These are phyloP conservation scores for Wolfiporia cocos DNA, from an alignment of 1,284 basidiomycete species.

Conservation along the genomic window DNA sequence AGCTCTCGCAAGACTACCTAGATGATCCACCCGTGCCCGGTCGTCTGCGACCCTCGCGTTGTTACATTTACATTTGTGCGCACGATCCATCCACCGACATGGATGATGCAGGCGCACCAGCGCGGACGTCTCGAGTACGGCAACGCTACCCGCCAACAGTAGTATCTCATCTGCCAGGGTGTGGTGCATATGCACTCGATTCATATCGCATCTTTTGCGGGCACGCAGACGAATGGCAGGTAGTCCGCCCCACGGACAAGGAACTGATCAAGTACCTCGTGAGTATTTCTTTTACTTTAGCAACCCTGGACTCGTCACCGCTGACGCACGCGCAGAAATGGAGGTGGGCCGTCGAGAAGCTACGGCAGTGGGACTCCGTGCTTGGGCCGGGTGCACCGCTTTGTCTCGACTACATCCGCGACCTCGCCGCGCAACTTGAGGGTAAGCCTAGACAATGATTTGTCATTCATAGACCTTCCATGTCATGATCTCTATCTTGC, in stretches of 20 bases:
- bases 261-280: slow-evolving; percentile 55
- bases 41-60: slow-evolving; percentile 8
- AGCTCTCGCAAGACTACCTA: not conserved
- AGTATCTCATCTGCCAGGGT: slow-evolving; percentile 49
- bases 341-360: slow-evolving; percentile 53
- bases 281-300: slow-evolving; percentile 13
- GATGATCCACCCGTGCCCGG: slow-evolving; percentile 10
- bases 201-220: slow-evolving; percentile 62
- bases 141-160: slow-evolving; percentile 36
- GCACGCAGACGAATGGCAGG: slow-evolving; percentile 43
- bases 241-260: slow-evolving; percentile 54
- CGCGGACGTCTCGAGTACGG: slow-evolving; percentile 1
- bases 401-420: slow-evolving; percentile 15
- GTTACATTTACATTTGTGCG: slow-evolving; percentile 4
- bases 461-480: no score
- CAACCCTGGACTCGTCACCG: not conserved
- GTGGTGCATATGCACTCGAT: slow-evolving; percentile 59
- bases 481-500: no score
- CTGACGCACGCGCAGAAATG: slow-evolving; percentile 36
- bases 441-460: not conserved
- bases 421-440: slow-evolving; percentile 6
- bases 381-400: slow-evolving; percentile 30
- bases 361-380: slow-evolving; percentile 41
- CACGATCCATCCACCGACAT: not conserved
- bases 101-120: not conserved